Conservation (phyloP, 2,329 filamentous ascomycete genomes). For the Cucurbitaria berberidis region DNA sequence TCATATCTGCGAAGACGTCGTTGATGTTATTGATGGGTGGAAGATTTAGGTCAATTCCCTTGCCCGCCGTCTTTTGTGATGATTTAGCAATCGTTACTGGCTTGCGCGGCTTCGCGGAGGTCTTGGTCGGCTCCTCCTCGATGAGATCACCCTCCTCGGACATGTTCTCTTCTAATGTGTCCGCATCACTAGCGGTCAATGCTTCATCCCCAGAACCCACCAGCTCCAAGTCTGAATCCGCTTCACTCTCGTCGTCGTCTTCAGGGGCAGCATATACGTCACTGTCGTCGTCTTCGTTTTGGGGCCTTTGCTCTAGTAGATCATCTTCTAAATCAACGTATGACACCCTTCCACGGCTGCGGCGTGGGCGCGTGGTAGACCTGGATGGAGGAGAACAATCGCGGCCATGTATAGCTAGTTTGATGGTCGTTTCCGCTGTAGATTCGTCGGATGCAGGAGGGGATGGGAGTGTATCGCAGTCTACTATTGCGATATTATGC, state of each 20-base stretch:
- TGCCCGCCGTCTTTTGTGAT: constrained; percentile 5
- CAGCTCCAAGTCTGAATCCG: background rate
- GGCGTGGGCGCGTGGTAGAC: constrained; percentile 9
- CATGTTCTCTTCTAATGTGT: background rate
- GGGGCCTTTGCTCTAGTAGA: constrained; percentile 6
- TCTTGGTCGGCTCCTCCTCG: constrained; percentile 2
- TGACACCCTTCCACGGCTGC: constrained; percentile 14
- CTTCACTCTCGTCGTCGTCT: constrained; percentile 4
- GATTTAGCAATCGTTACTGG: background rate
- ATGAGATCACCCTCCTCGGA: background rate
- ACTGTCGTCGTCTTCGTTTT: constrained; percentile 9
- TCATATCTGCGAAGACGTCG: constrained; percentile 59
- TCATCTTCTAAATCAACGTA: constrained; percentile 16
- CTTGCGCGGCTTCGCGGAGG: background rate
- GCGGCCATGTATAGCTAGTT: background rate
- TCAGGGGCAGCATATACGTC: background rate
- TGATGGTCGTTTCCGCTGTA: background rate
- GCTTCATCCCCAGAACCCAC: background rate
- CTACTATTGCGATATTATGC: background rate
- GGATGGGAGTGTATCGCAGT: background rate
- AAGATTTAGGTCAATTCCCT: constrained; percentile 43
- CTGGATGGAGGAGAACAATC: background rate
- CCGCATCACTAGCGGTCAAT: background rate
- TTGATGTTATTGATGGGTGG: constrained; percentile 56
- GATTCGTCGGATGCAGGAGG: background rate